Evolutionary conservation across 352 stramenopile species (phyloP), one percentile per base, ranked within the genome.

Genomic region (Globisporangium okanoganense): DNA sequence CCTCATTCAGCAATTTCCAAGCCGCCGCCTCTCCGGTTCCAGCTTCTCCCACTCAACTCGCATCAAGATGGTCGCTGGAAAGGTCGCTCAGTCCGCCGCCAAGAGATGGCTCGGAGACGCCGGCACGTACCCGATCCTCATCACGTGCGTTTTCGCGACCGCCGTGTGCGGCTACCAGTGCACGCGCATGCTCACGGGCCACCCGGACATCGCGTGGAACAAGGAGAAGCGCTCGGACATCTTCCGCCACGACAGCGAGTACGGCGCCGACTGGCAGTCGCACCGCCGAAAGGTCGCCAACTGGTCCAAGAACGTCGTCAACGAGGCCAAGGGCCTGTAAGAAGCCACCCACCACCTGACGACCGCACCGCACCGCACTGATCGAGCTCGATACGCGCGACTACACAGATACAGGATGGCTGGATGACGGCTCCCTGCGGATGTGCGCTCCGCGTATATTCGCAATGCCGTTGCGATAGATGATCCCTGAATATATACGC

Each of bases 141-240:
- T 82, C 35, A 90, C 80, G 44, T 91, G 81, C 67, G 83, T 79
- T 36, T 57, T 83, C 9, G 83, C 83, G 61, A 60, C 81, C 22
- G 81, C 50, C 13, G 66, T 92, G 52, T 88, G 79, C 71, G 81
- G 76, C n/a, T 87, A 74, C 48, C 83, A 92, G 67, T 88, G 82
- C 70, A 71, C 76, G 64, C 83, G 83, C 60, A 88, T 90, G 69
- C 67, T 88, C 31, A 59, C 69, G 14, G 79, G 78, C 56, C 78
- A 88, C 75, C 83, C 83, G 62, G 83, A 92, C 58, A 73, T 92
- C 45, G 79, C 80, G 61, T 90, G 79, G 79, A 90, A 73, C 81
- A 92, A 92, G 78, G 55, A 82, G 70, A 86, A 87, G 67, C 83
- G 83, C 44, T 67, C 64, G 59, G 85, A 90, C 67, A 72, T 82